Percentiles rank a stretch among this genome's conserved stretches.
Evolutionary conservation across 345 rosid genomes (phyloP).

Genomic region (Euphorbia lathyris): DNA sequence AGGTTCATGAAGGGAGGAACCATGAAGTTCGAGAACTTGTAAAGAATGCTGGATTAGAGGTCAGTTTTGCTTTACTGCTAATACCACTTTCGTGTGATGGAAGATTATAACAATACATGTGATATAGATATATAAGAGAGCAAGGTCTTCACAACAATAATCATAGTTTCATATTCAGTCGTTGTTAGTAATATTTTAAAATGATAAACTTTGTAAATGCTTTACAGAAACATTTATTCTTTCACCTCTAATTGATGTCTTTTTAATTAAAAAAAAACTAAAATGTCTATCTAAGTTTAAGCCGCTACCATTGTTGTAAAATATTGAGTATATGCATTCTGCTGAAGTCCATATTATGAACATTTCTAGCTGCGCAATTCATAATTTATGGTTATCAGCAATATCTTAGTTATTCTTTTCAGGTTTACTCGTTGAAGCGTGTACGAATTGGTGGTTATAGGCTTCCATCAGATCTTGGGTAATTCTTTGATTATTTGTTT

Average conservation of each 20-base stretch:
- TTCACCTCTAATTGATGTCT: too few species aligned
- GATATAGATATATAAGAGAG: not conserved
- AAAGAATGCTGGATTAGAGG: conserved; percentile 96
- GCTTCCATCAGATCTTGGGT: conserved; percentile 93
- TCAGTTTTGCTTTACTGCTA: conserved; percentile 35
- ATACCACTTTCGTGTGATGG: conserved; percentile 6
- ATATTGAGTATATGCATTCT: not conserved
- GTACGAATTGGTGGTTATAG: conserved; percentile 85
- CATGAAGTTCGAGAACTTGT: conserved; percentile 95
- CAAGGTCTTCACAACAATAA: not conserved
- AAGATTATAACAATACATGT: not conserved
- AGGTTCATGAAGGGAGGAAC: conserved; percentile 98
- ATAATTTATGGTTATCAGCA: conserved; percentile 3
- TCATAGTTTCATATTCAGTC: not conserved
- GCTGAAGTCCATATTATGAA: conserved; percentile 2
- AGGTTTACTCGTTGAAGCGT: conserved; percentile 81
- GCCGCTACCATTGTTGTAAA: not conserved
- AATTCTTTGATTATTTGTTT: conserved; percentile 21
- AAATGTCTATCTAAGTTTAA: not conserved
- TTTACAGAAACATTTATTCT: not conserved
- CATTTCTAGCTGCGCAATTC: not conserved
- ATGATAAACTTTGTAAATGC: not conserved
- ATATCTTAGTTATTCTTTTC: conserved; percentile 18
- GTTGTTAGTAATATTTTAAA: not conserved
- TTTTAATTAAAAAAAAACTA: not conserved